Evolutionary conservation across 768 basidiomycete genomes (phyloP).

Genomic region (Krasilnikovozyma curviuscula): DNA sequence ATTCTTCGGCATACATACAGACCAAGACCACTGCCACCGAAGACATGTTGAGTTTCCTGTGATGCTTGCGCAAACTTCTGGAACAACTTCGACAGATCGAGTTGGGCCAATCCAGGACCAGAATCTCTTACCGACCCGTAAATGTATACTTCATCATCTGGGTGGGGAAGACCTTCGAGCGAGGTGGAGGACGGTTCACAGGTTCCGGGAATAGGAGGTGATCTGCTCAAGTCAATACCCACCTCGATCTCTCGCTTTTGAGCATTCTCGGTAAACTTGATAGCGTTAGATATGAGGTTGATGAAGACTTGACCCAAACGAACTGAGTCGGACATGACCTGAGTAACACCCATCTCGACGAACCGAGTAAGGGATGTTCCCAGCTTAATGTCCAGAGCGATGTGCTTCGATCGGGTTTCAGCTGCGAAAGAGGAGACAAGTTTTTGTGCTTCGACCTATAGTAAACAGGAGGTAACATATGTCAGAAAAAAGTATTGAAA

Average conservation of each 20-base stretch:
- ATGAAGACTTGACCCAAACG: conserved; percentile 27
- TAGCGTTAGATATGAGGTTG: conserved; percentile 15
- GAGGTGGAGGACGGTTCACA: conserved; percentile 19
- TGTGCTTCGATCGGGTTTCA: conserved; percentile 21
- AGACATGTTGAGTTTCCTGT: conserved; percentile 20
- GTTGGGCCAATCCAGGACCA: conserved; percentile 28
- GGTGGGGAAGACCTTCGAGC: not conserved
- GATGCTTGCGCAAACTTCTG: conserved; percentile 28
- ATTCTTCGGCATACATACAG: conserved; percentile 28
- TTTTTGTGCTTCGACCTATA: too few relatives aligned
- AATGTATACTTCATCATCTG: not conserved
- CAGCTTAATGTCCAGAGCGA: conserved; percentile 22
- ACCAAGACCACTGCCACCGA: conserved; percentile 26
- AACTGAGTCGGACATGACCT: conserved; percentile 26
- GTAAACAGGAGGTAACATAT: too few relatives aligned
- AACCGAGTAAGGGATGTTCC: conserved; percentile 20
- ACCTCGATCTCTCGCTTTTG: conserved; percentile 22
- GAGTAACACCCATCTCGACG: conserved; percentile 17
- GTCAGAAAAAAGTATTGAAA: too few relatives aligned
- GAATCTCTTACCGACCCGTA: conserved; percentile 18
- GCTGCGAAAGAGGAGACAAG: not conserved
- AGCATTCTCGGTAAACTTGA: conserved; percentile 26
- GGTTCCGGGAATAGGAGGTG: conserved; percentile 20
- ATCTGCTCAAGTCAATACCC: conserved; percentile 21
- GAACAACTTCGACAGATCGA: conserved; percentile 28